Evolutionary conservation across 2,329 filamentous ascomycete genomes (phyloP), one percentile per base, ranked within the genome.

Genomic region (Penicillium aurantiogriseum): DNA sequence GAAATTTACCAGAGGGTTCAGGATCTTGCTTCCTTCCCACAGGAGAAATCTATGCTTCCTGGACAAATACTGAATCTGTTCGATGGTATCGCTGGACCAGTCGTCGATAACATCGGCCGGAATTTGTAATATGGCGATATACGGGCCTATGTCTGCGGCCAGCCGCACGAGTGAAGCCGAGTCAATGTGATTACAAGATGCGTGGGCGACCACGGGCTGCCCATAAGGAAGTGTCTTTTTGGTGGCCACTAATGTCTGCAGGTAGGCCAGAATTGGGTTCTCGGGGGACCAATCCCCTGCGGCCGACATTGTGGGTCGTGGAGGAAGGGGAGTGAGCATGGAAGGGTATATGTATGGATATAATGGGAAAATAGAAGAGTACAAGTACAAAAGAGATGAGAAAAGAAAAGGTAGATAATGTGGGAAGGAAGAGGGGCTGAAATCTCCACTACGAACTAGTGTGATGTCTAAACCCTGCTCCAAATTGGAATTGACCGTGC

Each of bases 81-180:
- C 69, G 33, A 81, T 80, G 1, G 83, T 85, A 56, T 82, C 77
- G 58, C 83, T 80, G 15, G 79, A 80, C 78, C 84, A 87, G 70
- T 87, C 84, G 60, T 81, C 79, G 63, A 87, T 81, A 51, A 84
- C 84, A 71, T 87, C 84, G 54, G 82, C 83, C 66, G 86, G 83
- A 5, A 85, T 83, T 71, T 86, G 84, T 54, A 87, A 75, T 29
- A 86, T 71, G 62, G 82, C 84, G 56, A 87, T 86, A 59, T 81
- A 79, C 63, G 85, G 83, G 58, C 85, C 84, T 17, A 86, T 77
- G 36, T 85, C 79, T 60, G 84, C 80, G 31, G 83, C 83, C 10
- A 87, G 73, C 43, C 77, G 75, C 19, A 87, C 70, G 19, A 87
- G 77, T 63, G 83, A 77, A 51, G 79, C 77, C 11, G 83, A 83